Base-by-base conservation (phyloP, 768 basidiomycete genomes). In the Hygrocybe coccinea region DNA sequence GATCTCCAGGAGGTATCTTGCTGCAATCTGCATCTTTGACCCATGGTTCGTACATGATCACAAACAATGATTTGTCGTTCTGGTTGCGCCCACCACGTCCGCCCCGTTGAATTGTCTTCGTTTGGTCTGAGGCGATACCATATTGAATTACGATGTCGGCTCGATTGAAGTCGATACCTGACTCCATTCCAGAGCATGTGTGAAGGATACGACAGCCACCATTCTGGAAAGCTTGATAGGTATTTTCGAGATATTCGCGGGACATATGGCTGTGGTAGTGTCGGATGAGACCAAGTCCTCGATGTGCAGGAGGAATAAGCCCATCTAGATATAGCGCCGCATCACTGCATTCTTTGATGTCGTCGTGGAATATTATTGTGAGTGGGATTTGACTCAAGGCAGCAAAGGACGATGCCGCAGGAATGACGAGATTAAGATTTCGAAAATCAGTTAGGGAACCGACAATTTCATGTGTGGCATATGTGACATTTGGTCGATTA, bases 211-310 rank as follows among this genome's bases (percentile, higher is more conserved):
- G 43, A 41, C 65, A 65, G 0, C 0, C 10, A 0, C 64, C 60
- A 25, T 63, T 44, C 3, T 25, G 33, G 54, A 64, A 63, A 54
- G 57, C 59, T 4, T 61, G 21, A 29, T 65, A 67, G 0, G 56
- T 60, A 5, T 56, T 12, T n/a, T 63, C 17, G 0, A 70, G 58
- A 36, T 69, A 72, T 9, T 53, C 43, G 2, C 57, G 43, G 0
- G 69, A 70, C 69, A 71, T 70, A 1, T 48, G 39, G 12, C 58
- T 56, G 29, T 72, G 63, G 34, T 71, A 71, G 35, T 69, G 65
- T 1, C 19, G 41, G 11, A 70, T 51, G 5, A 70, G 43, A 0
- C 63, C 64, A 2, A 21, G 50, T 0, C 57, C 52, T 15, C 33
- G 55, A 17, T 52, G 29, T 14, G 37, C 8, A 0, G 2, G 7